Percentiles rank a stretch among this genome's conserved stretches.
Conservation (phyloP, 2,329 filamentous ascomycete species). For the Pseudonectria buxi region DNA sequence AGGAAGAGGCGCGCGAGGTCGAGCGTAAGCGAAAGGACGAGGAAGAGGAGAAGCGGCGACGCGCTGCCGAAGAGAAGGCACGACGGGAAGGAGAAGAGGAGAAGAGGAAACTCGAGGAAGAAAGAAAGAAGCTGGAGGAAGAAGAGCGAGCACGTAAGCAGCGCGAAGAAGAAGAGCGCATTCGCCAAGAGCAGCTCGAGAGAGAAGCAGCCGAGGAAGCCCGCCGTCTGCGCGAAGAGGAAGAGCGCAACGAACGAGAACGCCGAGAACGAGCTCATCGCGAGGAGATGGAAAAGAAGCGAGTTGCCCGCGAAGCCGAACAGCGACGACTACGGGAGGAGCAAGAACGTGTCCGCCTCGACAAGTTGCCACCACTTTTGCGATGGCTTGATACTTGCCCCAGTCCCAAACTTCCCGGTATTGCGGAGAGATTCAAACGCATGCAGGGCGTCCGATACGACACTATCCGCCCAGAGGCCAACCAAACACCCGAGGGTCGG, state of each 20-base stretch:
- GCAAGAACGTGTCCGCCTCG: constrained; percentile 46
- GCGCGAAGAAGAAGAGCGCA: constrained; percentile 41
- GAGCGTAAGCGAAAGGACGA: constrained; percentile 32
- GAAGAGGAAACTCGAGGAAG: constrained; percentile 31
- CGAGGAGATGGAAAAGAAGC: constrained; percentile 42
- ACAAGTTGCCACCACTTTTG: constrained; percentile 53
- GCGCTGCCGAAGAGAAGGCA: constrained; percentile 30
- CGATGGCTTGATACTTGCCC: constrained; percentile 51
- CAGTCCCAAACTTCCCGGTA: constrained; percentile 43
- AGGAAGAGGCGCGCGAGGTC: constrained; percentile 27
- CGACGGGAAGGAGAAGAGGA: constrained; percentile 31
- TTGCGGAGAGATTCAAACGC: constrained; percentile 48
- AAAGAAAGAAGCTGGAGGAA: constrained; percentile 32
- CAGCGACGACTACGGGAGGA: constrained; percentile 45
- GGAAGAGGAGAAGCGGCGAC: constrained; percentile 30
- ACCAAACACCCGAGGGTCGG: constrained; percentile 48
- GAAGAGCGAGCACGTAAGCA: constrained; percentile 26
- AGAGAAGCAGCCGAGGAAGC: constrained; percentile 44
- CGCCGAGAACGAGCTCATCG: constrained; percentile 36
- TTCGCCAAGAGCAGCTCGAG: constrained; percentile 37
- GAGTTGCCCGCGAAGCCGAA: constrained; percentile 45
- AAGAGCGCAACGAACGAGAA: constrained; percentile 45
- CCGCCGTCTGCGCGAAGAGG: constrained; percentile 44
- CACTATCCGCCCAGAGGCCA: constrained; percentile 49
- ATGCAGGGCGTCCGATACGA: constrained; percentile 59